Evolutionary conservation across 129 eudicot species (phyloP).

Genomic region (Pulicaria dysenterica): DNA sequence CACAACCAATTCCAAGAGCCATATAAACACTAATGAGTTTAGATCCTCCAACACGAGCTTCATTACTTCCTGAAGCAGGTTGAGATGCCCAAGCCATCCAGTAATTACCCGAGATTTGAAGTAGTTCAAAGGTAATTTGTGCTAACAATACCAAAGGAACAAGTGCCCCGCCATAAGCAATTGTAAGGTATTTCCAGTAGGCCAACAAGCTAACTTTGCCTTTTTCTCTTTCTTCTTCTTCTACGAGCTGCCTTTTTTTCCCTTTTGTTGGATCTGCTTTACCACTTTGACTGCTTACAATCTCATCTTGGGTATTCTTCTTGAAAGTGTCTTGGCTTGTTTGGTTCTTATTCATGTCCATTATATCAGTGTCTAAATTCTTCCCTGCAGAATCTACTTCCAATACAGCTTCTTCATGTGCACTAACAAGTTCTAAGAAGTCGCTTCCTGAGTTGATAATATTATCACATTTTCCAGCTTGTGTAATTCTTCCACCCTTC

Average conservation of each 20-base stretch:
- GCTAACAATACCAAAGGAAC: conserved; percentile 70
- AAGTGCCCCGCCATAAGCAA: conserved; percentile 80
- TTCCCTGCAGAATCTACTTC: conserved; percentile 50
- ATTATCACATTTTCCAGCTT: conserved; percentile 79
- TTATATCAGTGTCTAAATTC: neutral
- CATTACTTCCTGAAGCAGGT: conserved; percentile 50
- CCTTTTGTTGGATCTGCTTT: conserved; percentile 27
- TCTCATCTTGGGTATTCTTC: conserved; percentile 15
- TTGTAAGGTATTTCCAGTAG: conserved; percentile 85
- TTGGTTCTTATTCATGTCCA: conserved; percentile 6
- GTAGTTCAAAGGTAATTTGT: conserved; percentile 59
- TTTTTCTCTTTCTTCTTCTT: conserved; percentile 89
- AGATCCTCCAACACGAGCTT: conserved; percentile 46
- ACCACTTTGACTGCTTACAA: conserved; percentile 29
- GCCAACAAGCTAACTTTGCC: conserved; percentile 69
- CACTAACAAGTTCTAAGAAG: conserved; percentile 82
- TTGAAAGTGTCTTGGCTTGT: neutral
- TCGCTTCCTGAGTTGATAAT: conserved; percentile 64
- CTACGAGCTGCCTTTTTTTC: conserved; percentile 66
- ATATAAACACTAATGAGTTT: conserved; percentile 66
- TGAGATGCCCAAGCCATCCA: conserved; percentile 95
- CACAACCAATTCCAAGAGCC: conserved; percentile 68
- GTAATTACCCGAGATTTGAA: conserved; percentile 77
- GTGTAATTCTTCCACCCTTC: conserved; percentile 74
- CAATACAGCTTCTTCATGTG: conserved; percentile 74